phyloP scores from a whole-genome alignment of 2,329 filamentous ascomycete genomes.

The Dothistroma pini region DNA sequence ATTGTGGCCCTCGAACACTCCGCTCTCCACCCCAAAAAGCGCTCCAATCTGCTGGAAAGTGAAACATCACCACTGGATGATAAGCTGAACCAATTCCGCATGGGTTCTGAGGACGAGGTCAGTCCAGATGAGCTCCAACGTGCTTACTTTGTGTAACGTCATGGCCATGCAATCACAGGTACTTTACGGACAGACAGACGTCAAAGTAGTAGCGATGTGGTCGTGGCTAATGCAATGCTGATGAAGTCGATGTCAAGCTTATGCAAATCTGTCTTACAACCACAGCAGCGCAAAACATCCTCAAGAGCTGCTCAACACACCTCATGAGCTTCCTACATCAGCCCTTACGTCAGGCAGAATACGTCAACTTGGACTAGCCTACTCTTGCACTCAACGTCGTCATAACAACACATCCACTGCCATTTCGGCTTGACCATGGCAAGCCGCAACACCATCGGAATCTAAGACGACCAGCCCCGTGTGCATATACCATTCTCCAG shows the following conservation, averaged over 20 bases:
- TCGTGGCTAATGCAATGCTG: neutral
- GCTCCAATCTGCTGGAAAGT: neutral
- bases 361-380: neutral
- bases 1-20: neutral
- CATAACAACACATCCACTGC: constrained; percentile 1
- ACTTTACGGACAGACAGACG: neutral
- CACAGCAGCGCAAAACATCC: neutral
- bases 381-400: neutral
- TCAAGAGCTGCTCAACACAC: neutral
- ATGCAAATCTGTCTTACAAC: neutral
- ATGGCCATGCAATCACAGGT: neutral
- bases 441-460: neutral
- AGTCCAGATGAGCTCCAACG: neutral
- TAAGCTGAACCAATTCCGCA: neutral
- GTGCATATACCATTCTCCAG: neutral
- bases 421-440: neutral
- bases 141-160: neutral
- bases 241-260: constrained; percentile 2
- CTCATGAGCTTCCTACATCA: neutral
- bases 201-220: neutral
- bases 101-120: neutral
- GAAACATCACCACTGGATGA: constrained; percentile 1
- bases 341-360: neutral
- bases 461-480: neutral
- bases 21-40: neutral